Percentiles rank a stretch among this genome's conserved stretches.
Evolutionary conservation across 257 asterid genomes (phyloP).

Genomic region (Solanum commersonii): DNA sequence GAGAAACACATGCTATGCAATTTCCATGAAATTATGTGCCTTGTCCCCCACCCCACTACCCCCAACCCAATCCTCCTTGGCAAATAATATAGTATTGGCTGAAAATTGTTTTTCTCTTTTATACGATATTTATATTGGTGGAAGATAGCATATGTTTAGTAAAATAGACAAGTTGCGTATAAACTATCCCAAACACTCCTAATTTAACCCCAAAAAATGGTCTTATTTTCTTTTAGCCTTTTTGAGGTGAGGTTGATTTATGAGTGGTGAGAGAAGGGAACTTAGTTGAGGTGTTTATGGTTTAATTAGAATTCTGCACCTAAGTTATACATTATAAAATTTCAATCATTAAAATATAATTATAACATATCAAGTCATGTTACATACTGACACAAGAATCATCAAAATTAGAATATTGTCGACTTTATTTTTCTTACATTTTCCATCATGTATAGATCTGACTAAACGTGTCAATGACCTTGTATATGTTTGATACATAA

Average conservation of each 20-base stretch:
- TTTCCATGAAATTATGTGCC: not conserved
- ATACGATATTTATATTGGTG: not conserved
- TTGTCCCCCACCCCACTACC: not conserved
- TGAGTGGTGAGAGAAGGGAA: not conserved
- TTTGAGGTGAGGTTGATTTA: not conserved
- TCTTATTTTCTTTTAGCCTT: not conserved
- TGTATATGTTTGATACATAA: not conserved
- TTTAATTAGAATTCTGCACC: not conserved
- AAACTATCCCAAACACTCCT: not conserved
- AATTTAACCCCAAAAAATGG: not conserved
- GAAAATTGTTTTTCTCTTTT: not conserved
- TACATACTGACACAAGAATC: not conserved
- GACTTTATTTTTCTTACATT: not conserved
- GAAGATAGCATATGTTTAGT: fast-evolving
- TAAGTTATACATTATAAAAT: not conserved
- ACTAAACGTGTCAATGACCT: not conserved
- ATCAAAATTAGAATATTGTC: not conserved
- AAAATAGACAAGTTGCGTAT: not conserved
- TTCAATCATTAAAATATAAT: not conserved
- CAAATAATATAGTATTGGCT: not conserved
- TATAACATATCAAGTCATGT: not conserved
- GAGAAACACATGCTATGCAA: not conserved
- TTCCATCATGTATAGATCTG: not conserved
- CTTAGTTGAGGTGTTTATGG: not conserved
- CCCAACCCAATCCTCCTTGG: not conserved